Evolutionary conservation across 495 filamentous ascomycete genomes (phyloP), one percentile per base, ranked within the genome.

Genomic region (Elaphomyces granulatus): DNA sequence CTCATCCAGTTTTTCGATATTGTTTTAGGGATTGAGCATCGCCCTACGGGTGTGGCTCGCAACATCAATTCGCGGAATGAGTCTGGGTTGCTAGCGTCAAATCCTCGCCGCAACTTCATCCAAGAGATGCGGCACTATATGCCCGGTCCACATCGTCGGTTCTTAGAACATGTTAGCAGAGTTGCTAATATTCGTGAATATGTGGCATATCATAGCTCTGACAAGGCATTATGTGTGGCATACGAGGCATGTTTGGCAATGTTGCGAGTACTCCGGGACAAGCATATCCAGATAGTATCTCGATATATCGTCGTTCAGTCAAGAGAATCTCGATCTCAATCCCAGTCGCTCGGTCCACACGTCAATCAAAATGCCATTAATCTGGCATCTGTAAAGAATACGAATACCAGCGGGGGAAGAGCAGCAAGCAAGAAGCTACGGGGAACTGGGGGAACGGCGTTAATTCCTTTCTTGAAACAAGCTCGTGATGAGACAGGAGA

Each of bases 71-170:
- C 38, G 14, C 3, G 34, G 14, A 31, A 35, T 26, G 36, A 19
- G 18, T 31, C 39, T 20, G 68, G 74, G 32, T 71, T 70, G 3
- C 63, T 65, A 8, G 61, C 69, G 4, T 64, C 72, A 8, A 68
- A 70, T 4, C 70, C 79, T 9, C 72, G 75, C 17, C 77, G 94
- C 61, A 87, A 85, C 47, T 98, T 98, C 67, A 84, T 96, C 53
- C 75, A 81, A 59, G 84, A 94, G 49, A 98, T 98, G 90, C 80
- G 90, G 26, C 72, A 70, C 18, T 98, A 98, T 60, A 96, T 98
- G 90, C 90, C 90, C 8, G 88, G 83, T 0, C 76, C 85, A 0
- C 90, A 98, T 47, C 77, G 82, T 2, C 76, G 78, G 26, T 98
- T 98, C 61, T 68, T 98, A 0, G 68, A 82, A 42, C 74, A 81